Conservation (phyloP, 164 flowering plant genomes). For the Aristolochia californica region DNA sequence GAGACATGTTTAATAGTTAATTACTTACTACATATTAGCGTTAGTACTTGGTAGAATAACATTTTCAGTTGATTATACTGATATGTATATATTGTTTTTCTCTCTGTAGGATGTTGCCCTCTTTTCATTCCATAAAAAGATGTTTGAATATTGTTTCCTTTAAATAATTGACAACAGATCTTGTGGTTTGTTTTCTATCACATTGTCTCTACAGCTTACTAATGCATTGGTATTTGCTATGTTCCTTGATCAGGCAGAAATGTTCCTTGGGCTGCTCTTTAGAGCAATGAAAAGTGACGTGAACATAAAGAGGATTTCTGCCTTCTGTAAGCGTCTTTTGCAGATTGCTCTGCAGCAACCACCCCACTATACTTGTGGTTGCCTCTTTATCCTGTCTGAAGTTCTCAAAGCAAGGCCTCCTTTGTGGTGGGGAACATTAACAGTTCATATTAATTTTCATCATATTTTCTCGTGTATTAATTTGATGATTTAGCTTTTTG, state of each 20-base stretch:
- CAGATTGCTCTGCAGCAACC: slow-evolving; percentile 98
- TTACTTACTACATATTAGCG: too few species aligned
- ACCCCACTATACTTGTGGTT: slow-evolving; percentile 90
- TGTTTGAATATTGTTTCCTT: too few species aligned
- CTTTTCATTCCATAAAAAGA: too few species aligned
- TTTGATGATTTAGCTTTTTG: neutral
- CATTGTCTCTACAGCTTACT: too few species aligned
- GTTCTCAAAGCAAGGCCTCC: slow-evolving; percentile 93
- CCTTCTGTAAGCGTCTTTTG: slow-evolving; percentile 82
- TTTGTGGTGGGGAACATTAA: slow-evolving; percentile 45
- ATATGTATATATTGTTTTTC: too few species aligned
- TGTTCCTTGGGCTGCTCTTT: slow-evolving; percentile 74
- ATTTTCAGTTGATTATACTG: too few species aligned
- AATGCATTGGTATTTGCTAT: neutral
- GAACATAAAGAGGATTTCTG: slow-evolving; percentile 74
- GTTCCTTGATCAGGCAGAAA: slow-evolving; percentile 57
- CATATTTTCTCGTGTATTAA: neutral
- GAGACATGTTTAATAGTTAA: too few species aligned
- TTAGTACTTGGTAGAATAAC: too few species aligned
- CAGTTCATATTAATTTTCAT: neutral
- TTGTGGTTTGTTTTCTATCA: too few species aligned
- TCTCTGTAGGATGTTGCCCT: too few species aligned
- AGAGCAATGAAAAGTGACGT: slow-evolving; percentile 86
- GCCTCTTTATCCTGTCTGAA: slow-evolving; percentile 87
- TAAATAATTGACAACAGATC: too few species aligned